Conservation (phyloP, 1,284 basidiomycete species). For the Sporisorium reilianum region DNA sequence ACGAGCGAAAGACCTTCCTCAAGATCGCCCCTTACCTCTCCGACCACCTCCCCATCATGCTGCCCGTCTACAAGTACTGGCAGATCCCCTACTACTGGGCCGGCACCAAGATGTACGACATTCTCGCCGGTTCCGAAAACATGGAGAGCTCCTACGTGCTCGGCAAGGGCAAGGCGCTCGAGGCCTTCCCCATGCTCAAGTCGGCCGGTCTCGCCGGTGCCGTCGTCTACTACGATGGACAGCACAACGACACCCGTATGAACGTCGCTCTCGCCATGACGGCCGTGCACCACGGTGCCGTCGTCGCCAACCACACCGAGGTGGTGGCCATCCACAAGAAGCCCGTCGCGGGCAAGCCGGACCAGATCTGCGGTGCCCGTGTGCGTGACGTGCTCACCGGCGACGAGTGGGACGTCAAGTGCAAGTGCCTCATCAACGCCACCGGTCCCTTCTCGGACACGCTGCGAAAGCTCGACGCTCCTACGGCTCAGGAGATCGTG, state of each 20-base stretch:
- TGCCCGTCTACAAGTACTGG: constrained; percentile 91
- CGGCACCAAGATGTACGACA: constrained; percentile 96
- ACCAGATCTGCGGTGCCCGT: constrained; percentile 80
- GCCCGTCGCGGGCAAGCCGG: constrained; percentile 71
- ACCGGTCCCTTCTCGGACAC: constrained; percentile 94
- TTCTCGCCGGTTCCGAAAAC: constrained; percentile 94
- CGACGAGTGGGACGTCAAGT: constrained; percentile 83
- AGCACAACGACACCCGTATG: constrained; percentile 99
- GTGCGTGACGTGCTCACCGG: constrained; percentile 87
- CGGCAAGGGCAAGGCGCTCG: constrained; percentile 86
- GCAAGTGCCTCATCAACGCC: constrained; percentile 94
- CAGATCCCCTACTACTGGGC: constrained; percentile 96
- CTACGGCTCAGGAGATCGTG: constrained; percentile 85
- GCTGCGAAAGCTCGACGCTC: constrained; percentile 87
- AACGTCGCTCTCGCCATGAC: constrained; percentile 89
- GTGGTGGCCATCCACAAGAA: constrained; percentile 83
- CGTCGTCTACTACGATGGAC: constrained; percentile 96
- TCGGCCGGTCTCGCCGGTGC: constrained; percentile 91
- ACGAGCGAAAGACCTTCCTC: constrained; percentile 91
- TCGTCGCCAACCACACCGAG: constrained; percentile 89
- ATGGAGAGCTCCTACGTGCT: constrained; percentile 96
- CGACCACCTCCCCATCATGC: constrained; percentile 91
- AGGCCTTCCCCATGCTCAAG: constrained; percentile 97
- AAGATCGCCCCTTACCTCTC: constrained; percentile 95
- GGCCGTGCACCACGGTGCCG: constrained; percentile 91